These are phyloP conservation scores for Begonia peltatifolia DNA, from an alignment of 306 rosid genomes.

Conservation along the genomic window DNA sequence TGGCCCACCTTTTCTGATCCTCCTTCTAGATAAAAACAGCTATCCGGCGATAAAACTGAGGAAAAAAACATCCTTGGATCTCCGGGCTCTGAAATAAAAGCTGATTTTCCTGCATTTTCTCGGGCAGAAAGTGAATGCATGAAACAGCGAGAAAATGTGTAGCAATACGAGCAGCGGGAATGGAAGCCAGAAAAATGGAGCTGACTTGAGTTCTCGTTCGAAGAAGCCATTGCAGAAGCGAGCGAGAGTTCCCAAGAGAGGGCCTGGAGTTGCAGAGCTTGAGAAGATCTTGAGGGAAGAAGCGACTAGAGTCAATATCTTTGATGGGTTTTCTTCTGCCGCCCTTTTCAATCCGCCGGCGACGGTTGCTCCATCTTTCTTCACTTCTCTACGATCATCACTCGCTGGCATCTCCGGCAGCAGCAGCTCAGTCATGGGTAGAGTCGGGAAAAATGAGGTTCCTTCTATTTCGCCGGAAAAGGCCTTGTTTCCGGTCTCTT, in stretches of 20 bases:
- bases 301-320: background rate
- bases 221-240: slow-evolving; percentile 22
- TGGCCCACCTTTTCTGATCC: too few relatives aligned
- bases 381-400: background rate
- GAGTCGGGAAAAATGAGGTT: background rate
- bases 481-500: slow-evolving; percentile 4
- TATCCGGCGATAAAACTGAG: too few relatives aligned
- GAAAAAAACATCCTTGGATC: too few relatives aligned
- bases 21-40: too few relatives aligned
- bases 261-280: slow-evolving; percentile 75
- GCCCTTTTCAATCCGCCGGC: background rate
- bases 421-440: background rate
- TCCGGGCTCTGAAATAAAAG: too few relatives aligned
- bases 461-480: background rate
- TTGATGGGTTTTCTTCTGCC: background rate
- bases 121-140: too few relatives aligned
- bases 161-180: slow-evolving; percentile 11
- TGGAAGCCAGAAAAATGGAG: background rate
- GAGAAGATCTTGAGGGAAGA: slow-evolving; percentile 53
- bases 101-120: too few relatives aligned
- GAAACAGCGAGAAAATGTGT: slow-evolving; percentile 18
- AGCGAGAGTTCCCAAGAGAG: slow-evolving; percentile 48
- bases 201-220: slow-evolving; percentile 3
- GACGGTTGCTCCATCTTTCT: background rate
- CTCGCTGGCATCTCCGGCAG: background rate